Percentiles rank a stretch among this genome's conserved stretches.
Conservation (phyloP, 176 grass and related monocot genomes). For the Aegilops bicornis region DNA sequence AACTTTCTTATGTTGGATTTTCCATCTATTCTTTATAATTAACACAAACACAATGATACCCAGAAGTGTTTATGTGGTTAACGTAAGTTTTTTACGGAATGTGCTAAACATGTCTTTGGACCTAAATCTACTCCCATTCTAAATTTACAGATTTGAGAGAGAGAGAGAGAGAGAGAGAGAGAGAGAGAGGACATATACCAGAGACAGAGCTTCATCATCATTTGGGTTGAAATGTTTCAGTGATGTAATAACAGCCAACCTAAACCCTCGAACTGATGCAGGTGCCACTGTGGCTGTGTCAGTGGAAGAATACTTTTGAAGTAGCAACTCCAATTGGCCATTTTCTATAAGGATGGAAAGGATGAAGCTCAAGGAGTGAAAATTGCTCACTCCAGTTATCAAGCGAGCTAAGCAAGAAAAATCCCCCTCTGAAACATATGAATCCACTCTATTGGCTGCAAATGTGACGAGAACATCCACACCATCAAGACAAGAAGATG, state of each 20-base stretch:
- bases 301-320: slow-evolving; percentile 85
- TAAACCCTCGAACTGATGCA: slow-evolving; percentile 79
- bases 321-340: slow-evolving; percentile 81
- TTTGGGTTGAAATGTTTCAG: slow-evolving; percentile 76
- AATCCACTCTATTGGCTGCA: slow-evolving; percentile 93
- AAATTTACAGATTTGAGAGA: not conserved
- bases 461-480: slow-evolving; percentile 93
- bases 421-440: slow-evolving; percentile 78
- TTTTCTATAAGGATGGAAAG: slow-evolving; percentile 94
- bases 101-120: slow-evolving; percentile 7
- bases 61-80: not conserved
- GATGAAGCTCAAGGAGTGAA: slow-evolving; percentile 94
- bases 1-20: not conserved
- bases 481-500: slow-evolving; percentile 87
- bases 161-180: slow-evolving; percentile 13
- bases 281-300: slow-evolving; percentile 73
- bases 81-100: not conserved
- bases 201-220: slow-evolving; percentile 76
- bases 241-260: slow-evolving; percentile 91
- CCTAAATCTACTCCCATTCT: not conserved
- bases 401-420: slow-evolving; percentile 78
- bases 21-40: not conserved
- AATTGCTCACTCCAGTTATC: slow-evolving; percentile 97
- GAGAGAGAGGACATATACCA: slow-evolving; percentile 48
- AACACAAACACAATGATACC: not conserved